A percentile compares a stretch with the other conserved stretches of the same genome.
phyloP scores from a whole-genome alignment of 768 basidiomycete genomes.

The Kwoniella dejecticola region DNA sequence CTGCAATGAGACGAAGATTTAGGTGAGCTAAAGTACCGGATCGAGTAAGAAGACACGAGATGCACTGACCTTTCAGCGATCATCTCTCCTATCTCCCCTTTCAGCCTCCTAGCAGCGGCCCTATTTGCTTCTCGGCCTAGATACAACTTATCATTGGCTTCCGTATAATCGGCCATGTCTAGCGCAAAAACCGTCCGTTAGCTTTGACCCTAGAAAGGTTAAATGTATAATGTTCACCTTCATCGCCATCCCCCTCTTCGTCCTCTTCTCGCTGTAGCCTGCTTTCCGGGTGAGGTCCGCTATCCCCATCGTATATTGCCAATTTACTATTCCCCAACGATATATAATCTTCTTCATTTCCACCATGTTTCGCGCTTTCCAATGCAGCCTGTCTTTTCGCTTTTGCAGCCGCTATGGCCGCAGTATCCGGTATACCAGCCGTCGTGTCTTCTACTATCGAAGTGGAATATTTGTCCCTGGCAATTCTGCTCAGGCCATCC shows the following conservation, averaged over 20 bases:
- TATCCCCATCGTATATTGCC: conserved; percentile 46
- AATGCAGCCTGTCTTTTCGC: conserved; percentile 52
- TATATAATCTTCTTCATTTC: conserved; percentile 54
- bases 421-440: conserved; percentile 55
- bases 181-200: no score
- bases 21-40: not conserved
- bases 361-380: conserved; percentile 39
- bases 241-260: conserved; percentile 56
- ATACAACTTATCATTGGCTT: conserved; percentile 52
- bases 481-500: conserved; percentile 36
- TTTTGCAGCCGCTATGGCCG: conserved; percentile 56
- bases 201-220: no score
- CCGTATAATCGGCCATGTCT: conserved; percentile 55
- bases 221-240: conserved; percentile 34
- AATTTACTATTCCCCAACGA: conserved; percentile 54
- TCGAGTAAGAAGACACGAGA: not conserved
- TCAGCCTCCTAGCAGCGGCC: conserved; percentile 50
- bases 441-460: conserved; percentile 41
- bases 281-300: conserved; percentile 56
- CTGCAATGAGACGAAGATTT: conserved; percentile 21
- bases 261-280: conserved; percentile 58
- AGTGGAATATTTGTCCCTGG: conserved; percentile 51
- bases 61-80: conserved; percentile 56
- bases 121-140: conserved; percentile 56
- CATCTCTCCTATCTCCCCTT: conserved; percentile 56